These are phyloP conservation scores for Orbilia ellipsospora DNA, from an alignment of 2,329 filamentous ascomycete genomes.

Conservation along the genomic window DNA sequence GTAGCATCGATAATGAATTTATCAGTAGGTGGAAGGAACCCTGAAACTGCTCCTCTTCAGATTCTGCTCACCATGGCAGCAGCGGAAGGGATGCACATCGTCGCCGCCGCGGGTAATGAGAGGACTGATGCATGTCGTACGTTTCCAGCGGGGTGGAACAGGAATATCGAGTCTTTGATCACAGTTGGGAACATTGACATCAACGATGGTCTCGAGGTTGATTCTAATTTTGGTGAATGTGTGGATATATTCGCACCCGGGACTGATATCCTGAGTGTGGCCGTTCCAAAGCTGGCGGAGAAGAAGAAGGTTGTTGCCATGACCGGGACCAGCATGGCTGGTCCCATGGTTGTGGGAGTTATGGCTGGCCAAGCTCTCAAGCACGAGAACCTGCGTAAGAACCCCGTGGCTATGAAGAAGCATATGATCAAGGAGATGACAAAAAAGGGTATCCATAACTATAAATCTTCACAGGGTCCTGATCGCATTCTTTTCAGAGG, in stretches of 20 bases:
- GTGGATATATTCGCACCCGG: constrained; percentile 69
- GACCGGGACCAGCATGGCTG: constrained; percentile 66
- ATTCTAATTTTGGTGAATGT: constrained; percentile 14
- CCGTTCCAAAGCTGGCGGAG: constrained; percentile 61
- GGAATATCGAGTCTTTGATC: constrained; percentile 28
- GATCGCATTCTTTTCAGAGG: constrained; percentile 5
- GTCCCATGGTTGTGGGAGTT: constrained; percentile 60
- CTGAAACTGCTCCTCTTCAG: not conserved
- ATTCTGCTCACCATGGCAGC: not conserved
- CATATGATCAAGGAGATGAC: constrained; percentile 24
- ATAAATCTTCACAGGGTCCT: not conserved
- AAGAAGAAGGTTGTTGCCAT: constrained; percentile 66
- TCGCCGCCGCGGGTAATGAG: constrained; percentile 2
- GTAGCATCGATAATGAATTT: constrained; percentile 13
- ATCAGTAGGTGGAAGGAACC: not conserved
- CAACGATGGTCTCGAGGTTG: constrained; percentile 1
- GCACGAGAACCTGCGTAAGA: constrained; percentile 37
- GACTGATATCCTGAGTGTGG: constrained; percentile 65
- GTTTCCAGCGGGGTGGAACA: constrained; percentile 11
- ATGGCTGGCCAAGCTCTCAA: constrained; percentile 56
- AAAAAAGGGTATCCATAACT: constrained; percentile 16
- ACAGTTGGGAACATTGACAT: constrained; percentile 27
- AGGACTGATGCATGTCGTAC: constrained; percentile 9
- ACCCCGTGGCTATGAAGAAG: constrained; percentile 58
- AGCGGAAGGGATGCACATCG: constrained; percentile 7